A percentile compares a stretch with the other conserved stretches of the same genome.
Evolutionary conservation across 1,284 basidiomycete species (phyloP).

Genomic region (Puccinia novopanici): DNA sequence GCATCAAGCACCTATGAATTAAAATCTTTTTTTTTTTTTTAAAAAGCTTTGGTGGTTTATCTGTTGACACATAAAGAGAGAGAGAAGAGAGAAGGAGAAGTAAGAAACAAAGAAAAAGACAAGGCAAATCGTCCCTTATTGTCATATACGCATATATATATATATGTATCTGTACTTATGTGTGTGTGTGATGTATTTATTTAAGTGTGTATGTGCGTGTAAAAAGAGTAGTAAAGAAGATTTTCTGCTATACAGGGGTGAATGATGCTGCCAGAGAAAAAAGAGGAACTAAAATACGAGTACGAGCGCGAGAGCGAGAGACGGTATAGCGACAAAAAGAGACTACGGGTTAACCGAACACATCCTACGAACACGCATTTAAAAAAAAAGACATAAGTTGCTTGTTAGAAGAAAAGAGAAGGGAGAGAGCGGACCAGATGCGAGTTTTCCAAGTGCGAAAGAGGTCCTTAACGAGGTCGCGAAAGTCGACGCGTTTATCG

Average conservation of each 20-base stretch:
- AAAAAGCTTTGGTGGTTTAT: too few species aligned
- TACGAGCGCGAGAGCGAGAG: background rate
- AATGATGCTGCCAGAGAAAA: too few species aligned
- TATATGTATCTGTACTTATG: background rate
- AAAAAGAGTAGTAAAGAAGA: too few species aligned
- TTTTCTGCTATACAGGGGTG: too few species aligned
- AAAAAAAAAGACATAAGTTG: background rate
- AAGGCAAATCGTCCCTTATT: too few species aligned
- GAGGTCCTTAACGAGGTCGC: constrained; percentile 87
- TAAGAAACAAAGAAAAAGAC: too few species aligned
- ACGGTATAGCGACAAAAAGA: background rate
- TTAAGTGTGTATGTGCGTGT: too few species aligned
- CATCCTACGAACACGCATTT: constrained; percentile 38
- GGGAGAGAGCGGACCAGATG: constrained; percentile 55
- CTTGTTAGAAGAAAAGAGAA: constrained; percentile 6
- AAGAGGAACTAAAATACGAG: background rate
- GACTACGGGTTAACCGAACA: constrained; percentile 42
- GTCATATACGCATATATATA: too few species aligned
- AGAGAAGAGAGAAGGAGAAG: too few species aligned
- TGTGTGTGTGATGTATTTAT: background rate
- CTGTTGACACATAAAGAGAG: too few species aligned
- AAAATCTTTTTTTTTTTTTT: too few species aligned
- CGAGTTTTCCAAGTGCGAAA: constrained; percentile 67
- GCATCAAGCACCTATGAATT: too few species aligned
- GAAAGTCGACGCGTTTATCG: constrained; percentile 93